Percentiles rank a stretch among this genome's conserved stretches.
phyloP scores from a whole-genome alignment of 2,329 filamentous ascomycete genomes.

The Phoma sp. region DNA sequence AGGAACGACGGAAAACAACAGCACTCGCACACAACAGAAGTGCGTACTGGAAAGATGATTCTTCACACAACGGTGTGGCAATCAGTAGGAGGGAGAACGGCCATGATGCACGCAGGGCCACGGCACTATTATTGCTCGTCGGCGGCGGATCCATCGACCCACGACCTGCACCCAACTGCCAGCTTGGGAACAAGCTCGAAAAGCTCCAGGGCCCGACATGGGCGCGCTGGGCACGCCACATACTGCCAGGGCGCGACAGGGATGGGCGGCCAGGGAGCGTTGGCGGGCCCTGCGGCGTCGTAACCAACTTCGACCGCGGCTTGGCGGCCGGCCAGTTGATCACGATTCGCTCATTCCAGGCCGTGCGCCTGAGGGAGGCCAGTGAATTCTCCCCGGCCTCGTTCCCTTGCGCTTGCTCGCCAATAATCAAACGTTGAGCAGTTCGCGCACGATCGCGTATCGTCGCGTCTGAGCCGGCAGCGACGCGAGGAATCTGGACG shows the following conservation, averaged over 20 bases:
- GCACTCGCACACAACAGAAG: conserved; percentile 15
- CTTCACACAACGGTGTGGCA: background rate
- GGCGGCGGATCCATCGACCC: conserved; percentile 14
- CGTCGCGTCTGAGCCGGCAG: conserved; percentile 7
- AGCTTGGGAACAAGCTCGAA: conserved; percentile 15
- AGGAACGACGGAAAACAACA: conserved; percentile 20
- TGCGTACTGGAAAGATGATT: background rate
- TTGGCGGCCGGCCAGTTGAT: conserved; percentile 14
- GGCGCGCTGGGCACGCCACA: conserved; percentile 16
- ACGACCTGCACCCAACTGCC: conserved; percentile 15
- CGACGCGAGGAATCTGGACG: conserved; percentile 11
- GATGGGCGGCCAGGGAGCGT: conserved; percentile 34
- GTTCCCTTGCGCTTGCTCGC: conserved; percentile 14
- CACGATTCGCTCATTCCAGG: conserved; percentile 31
- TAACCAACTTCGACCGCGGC: conserved; percentile 19
- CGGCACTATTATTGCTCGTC: conserved; percentile 20
- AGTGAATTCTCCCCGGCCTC: conserved; percentile 24
- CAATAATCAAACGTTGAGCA: conserved; percentile 3
- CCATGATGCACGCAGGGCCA: conserved; percentile 8
- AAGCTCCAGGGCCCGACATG: conserved; percentile 13
- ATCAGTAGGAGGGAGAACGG: conserved; percentile 1
- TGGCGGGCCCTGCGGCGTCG: conserved; percentile 29
- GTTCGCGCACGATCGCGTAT: conserved; percentile 8
- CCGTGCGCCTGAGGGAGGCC: conserved; percentile 28
- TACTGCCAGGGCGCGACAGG: conserved; percentile 31